Evolutionary conservation across 306 rosid species (phyloP).

Genomic region (Vachellia collinsii): DNA sequence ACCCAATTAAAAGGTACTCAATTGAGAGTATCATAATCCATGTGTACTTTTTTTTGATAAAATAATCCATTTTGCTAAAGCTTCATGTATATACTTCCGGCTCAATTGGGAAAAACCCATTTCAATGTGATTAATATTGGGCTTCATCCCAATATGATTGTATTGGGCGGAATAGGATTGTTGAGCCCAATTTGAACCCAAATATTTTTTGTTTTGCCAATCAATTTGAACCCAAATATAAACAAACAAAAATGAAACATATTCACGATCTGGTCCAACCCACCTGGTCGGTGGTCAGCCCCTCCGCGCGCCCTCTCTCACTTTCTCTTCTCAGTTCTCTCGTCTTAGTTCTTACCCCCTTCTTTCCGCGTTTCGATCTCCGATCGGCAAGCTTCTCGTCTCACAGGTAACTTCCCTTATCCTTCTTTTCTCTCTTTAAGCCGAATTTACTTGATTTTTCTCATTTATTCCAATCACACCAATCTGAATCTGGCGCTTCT

Average conservation of each 20-base stretch:
- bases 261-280: constrained; percentile 7
- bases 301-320: too few relatives aligned
- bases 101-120: too few relatives aligned
- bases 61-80: too few relatives aligned
- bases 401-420: too few relatives aligned
- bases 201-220: constrained; percentile 72
- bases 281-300: not conserved
- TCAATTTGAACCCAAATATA: constrained; percentile 37
- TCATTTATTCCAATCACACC: too few relatives aligned
- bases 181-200: not conserved
- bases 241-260: not conserved
- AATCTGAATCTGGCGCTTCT: not conserved
- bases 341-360: not conserved
- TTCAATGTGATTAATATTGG: not conserved
- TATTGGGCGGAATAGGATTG: not conserved
- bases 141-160: too few relatives aligned
- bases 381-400: constrained; percentile 31
- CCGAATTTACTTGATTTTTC: too few relatives aligned
- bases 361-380: constrained; percentile 34
- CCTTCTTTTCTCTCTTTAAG: too few relatives aligned
- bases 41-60: too few relatives aligned
- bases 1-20: too few relatives aligned
- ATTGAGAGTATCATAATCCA: too few relatives aligned
- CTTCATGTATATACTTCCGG: too few relatives aligned
- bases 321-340: not conserved